phyloP scores from a whole-genome alignment of 306 rosid genomes.

The Quercus berberidifolia region DNA sequence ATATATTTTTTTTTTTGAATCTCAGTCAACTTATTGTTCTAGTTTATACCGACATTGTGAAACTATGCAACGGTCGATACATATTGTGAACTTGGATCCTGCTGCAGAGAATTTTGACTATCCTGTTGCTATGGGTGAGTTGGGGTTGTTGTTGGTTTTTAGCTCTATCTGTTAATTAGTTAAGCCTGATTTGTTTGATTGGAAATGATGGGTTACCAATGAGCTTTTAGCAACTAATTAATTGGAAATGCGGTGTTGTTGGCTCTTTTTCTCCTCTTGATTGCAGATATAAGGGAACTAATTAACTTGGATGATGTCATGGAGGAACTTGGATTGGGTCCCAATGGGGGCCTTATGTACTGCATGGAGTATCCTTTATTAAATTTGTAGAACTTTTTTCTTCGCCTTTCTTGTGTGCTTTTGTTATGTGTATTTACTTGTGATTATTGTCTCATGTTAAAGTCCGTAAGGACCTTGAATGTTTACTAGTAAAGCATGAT shows the following conservation, averaged over 20 bases:
- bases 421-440: not conserved
- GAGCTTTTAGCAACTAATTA: too few relatives aligned
- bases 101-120: slow-evolving; percentile 96
- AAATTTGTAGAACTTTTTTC: not conserved
- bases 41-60: slow-evolving; percentile 66
- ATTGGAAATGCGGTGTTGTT: too few relatives aligned
- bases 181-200: not conserved
- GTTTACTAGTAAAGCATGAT: not conserved
- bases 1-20: not conserved
- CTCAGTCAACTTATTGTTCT: slow-evolving; percentile 83
- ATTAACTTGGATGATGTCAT: slow-evolving; percentile 89
- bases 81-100: slow-evolving; percentile 83
- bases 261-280: not conserved
- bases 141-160: not conserved
- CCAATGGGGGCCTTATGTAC: slow-evolving; percentile 90
- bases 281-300: slow-evolving; percentile 87
- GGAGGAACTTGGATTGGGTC: slow-evolving; percentile 96
- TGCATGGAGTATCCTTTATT: slow-evolving; percentile 99
- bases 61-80: slow-evolving; percentile 43
- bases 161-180: not conserved
- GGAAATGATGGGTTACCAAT: too few relatives aligned
- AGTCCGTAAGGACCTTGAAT: not conserved
- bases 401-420: not conserved
- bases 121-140: slow-evolving; percentile 85
- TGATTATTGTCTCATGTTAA: not conserved